phyloP scores from a whole-genome alignment of 208 protist genomes.

The Wallacemonas sp. region DNA sequence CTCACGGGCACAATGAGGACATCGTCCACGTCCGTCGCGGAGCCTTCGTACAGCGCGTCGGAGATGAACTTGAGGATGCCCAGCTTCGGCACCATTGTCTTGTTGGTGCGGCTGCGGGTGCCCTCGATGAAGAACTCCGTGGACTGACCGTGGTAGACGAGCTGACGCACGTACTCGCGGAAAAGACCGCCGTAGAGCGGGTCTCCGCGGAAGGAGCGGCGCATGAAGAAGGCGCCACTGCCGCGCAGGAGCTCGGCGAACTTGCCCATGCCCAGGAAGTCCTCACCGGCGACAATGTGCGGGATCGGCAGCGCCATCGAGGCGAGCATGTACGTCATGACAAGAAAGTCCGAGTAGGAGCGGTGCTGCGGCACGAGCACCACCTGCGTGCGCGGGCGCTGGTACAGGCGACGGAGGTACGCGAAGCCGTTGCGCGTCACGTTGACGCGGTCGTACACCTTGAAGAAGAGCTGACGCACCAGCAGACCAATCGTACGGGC shows the following conservation, averaged over 20 bases:
- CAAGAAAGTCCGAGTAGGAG: slow-evolving; percentile 91
- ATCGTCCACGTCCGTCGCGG: slow-evolving; percentile 53
- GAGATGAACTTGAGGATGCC: slow-evolving; percentile 91
- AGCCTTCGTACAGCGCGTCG: slow-evolving; percentile 70
- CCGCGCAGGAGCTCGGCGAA: slow-evolving; percentile 78
- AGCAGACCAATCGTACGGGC: slow-evolving; percentile 54
- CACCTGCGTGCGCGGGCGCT: slow-evolving; percentile 52
- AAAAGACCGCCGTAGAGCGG: slow-evolving; percentile 80
- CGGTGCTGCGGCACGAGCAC: slow-evolving; percentile 84
- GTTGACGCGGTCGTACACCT: slow-evolving; percentile 68
- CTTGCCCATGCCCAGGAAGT: slow-evolving; percentile 79
- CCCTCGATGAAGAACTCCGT: slow-evolving; percentile 93
- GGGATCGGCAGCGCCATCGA: slow-evolving; percentile 64
- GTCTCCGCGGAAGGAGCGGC: slow-evolving; percentile 79
- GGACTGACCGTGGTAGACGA: slow-evolving; percentile 52
- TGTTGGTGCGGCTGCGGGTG: slow-evolving; percentile 83
- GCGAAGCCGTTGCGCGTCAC: slow-evolving; percentile 55
- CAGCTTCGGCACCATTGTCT: slow-evolving; percentile 86
- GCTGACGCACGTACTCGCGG: slow-evolving; percentile 78
- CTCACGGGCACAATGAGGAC: slow-evolving; percentile 84
- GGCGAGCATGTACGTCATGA: slow-evolving; percentile 81
- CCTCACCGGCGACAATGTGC: slow-evolving; percentile 88
- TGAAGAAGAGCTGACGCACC: slow-evolving; percentile 58
- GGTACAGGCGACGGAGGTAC: slow-evolving; percentile 42
- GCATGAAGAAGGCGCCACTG: slow-evolving; percentile 93